These are phyloP conservation scores for Grosmannia huntii DNA, from an alignment of 2,329 filamentous ascomycete species.

Conservation along the genomic window DNA sequence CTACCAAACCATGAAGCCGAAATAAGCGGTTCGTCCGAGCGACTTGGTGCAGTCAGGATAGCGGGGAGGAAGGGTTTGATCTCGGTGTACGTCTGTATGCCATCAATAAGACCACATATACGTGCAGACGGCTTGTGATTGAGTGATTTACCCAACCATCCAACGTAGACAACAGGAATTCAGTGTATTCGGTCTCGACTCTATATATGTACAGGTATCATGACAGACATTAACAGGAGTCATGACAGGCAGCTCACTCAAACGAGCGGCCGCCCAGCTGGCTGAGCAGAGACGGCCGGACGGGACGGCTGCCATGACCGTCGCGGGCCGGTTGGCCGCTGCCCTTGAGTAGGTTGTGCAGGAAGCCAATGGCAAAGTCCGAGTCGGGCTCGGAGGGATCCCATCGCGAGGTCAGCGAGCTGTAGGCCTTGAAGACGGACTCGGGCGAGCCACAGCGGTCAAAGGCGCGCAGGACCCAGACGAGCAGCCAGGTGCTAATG, in stretches of 20 bases:
- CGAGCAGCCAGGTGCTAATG: conserved; percentile 47
- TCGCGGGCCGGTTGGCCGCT: background rate
- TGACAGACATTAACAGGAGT: background rate
- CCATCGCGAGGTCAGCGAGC: conserved; percentile 35
- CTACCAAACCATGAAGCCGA: conserved; percentile 37
- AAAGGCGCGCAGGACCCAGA: conserved; percentile 52
- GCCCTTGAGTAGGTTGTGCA: conserved; percentile 27
- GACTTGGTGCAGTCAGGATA: background rate
- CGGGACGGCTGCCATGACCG: background rate
- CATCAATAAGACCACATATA: background rate
- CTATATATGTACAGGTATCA: too few species aligned
- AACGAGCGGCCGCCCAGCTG: conserved; percentile 4
- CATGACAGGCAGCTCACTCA: background rate
- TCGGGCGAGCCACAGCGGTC: conserved; percentile 41
- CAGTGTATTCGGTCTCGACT: background rate
- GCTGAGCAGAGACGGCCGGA: background rate
- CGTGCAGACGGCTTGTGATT: background rate
- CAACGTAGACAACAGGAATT: background rate
- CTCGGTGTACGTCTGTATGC: background rate
- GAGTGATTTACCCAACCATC: too few species aligned
- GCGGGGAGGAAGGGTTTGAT: background rate
- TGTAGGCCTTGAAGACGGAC: conserved; percentile 41
- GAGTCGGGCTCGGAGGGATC: conserved; percentile 25
- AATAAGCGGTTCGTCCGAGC: conserved; percentile 18
- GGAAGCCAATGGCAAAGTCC: conserved; percentile 33